phyloP scores from a whole-genome alignment of 805 yeast species.

The Ogataea wickerhamii region DNA sequence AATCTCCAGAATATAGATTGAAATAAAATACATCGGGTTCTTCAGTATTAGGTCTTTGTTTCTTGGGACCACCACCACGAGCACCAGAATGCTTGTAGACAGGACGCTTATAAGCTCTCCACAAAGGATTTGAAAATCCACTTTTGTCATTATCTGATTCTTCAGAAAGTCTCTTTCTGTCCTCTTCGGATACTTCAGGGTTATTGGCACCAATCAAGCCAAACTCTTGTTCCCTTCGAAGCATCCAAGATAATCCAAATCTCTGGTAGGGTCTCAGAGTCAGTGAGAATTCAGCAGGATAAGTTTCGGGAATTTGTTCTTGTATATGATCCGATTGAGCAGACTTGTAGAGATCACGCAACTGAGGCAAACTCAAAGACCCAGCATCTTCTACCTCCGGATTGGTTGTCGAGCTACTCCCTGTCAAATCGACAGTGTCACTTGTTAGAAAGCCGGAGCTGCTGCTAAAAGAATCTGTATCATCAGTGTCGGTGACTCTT shows the following conservation, averaged over 20 bases:
- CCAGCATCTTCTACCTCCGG: constrained; percentile 31
- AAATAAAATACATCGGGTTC: constrained; percentile 51
- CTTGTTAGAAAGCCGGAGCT: neutral
- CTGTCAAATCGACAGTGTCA: neutral
- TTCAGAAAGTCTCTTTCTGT: constrained; percentile 19
- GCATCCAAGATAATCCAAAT: constrained; percentile 86
- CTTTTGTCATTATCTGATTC: constrained; percentile 34
- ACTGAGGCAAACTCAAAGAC: constrained; percentile 52
- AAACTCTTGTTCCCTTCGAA: constrained; percentile 68
- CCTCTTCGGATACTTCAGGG: constrained; percentile 21
- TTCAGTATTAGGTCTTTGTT: no score
- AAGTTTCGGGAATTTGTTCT: constrained; percentile 61
- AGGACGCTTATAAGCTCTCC: constrained; percentile 83
- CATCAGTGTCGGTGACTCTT: constrained; percentile 2
- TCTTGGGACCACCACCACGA: neutral
- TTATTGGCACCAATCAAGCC: constrained; percentile 36
- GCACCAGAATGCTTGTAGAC: constrained; percentile 33
- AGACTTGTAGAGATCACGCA: constrained; percentile 70
- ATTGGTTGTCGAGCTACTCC: neutral
- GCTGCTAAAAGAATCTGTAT: neutral
- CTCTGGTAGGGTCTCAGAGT: constrained; percentile 73
- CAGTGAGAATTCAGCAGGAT: constrained; percentile 53
- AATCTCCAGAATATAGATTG: constrained; percentile 75
- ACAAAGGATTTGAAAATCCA: constrained; percentile 73
- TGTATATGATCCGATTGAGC: constrained; percentile 46